A percentile compares a stretch with the other conserved stretches of the same genome.
Conservation (phyloP, 1,284 basidiomycete species). For the Cryptococcus maquisensis region DNA sequence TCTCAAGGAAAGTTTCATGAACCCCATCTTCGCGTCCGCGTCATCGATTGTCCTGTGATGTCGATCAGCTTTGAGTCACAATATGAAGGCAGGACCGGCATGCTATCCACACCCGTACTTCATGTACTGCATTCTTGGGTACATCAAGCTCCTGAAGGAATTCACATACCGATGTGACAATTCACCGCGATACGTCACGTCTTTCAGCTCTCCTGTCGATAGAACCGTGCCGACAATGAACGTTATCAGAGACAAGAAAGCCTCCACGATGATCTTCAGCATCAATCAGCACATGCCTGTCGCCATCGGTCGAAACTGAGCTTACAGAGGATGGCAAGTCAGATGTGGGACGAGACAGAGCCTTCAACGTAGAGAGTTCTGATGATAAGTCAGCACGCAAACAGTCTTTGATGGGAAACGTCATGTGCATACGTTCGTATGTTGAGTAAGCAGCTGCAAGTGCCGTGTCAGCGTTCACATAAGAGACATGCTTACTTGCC, state of each 20-base stretch:
- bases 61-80: background rate
- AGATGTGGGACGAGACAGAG: conserved; percentile 29
- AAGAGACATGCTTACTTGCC: background rate
- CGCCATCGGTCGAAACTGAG: background rate
- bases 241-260: conserved; percentile 33
- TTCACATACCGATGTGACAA: conserved; percentile 41
- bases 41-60: conserved; percentile 32
- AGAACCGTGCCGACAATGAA: conserved; percentile 43
- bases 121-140: background rate
- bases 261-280: conserved; percentile 44
- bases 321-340: conserved; percentile 41
- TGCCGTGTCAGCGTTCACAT: background rate
- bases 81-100: background rate
- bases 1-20: conserved; percentile 29
- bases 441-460: conserved; percentile 45
- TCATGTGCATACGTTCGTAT: conserved; percentile 42
- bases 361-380: conserved; percentile 48
- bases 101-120: too few relatives aligned
- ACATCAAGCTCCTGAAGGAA: background rate
- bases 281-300: background rate
- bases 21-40: conserved; percentile 35
- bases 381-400: background rate
- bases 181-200: conserved; percentile 47
- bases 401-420: background rate
- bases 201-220: conserved; percentile 30